Base-by-base conservation (phyloP, 2,329 filamentous ascomycete genomes). In the Diaporthe vaccinii region DNA sequence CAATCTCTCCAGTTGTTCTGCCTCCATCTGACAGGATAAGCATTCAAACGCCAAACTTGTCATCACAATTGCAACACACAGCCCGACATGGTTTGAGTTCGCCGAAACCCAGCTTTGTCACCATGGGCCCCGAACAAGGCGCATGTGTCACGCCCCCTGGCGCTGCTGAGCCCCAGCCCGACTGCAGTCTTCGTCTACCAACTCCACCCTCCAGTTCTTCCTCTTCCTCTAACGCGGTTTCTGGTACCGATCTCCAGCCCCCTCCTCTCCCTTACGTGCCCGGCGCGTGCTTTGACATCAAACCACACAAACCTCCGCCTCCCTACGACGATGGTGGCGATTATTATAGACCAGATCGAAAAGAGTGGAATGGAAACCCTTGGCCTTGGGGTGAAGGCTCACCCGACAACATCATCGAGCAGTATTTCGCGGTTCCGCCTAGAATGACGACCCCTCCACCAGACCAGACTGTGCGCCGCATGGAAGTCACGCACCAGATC, bases 261-360 rank as follows among this genome's bases (percentile, higher is more conserved):
- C 49, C 67, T 8, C 49, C 34, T 14, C 34, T 70, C 0, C 67
- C 67, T 44, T 70, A 70, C 10, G 49, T 57, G 0, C 51, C 67
- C 3, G 67, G 51, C 53, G 34, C 49, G 5, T 57, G 51, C 36
- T 70, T 57, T 36, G 44, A 53, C 12, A 70, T 70, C 36, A 70
- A 70, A 1, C 46, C 67, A 53, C n/a, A 70, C 20, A 53, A 53
- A 0, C 67, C 67, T 1, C 67, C 67, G 9, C 51, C 44, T 28
- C 34, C 49, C 34, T 36, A 39, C 12, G 49, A 57, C 10, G 15
- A 1, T 9, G 67, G 67, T 2, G 1, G 9, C 36, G 34, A n/a
- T 0, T 57, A 70, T 8, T 0, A 28, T 17, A n/a, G 2, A 0
- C 49, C 49, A 41, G 34, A 55, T 31, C 44, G 31, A 1, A 57